Conservation (phyloP, 257 asterid species). For the Buddleja alternifolia region DNA sequence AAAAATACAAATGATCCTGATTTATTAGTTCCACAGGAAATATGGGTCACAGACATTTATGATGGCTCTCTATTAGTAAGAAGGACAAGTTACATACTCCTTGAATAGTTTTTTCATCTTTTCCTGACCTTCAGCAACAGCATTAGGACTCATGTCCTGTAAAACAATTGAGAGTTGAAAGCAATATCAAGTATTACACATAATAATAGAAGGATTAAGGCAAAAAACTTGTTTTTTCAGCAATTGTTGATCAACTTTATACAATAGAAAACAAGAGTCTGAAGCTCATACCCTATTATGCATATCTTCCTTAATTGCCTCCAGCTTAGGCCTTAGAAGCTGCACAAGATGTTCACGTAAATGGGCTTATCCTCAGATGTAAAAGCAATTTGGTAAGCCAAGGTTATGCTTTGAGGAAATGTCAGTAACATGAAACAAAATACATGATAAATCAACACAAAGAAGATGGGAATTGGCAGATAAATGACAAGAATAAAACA, state of each 20-base stretch:
- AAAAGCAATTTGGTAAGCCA: slow-evolving; percentile 18
- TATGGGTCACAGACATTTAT: too few species aligned
- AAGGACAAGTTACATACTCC: slow-evolving; percentile 60
- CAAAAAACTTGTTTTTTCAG: slow-evolving; percentile 17
- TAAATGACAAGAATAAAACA: neutral
- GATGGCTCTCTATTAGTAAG: slow-evolving; percentile 21
- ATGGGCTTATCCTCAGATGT: slow-evolving; percentile 14
- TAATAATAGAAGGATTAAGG: slow-evolving; percentile 21
- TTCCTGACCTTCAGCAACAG: slow-evolving; percentile 82
- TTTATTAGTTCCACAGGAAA: slow-evolving; percentile 9
- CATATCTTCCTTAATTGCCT: slow-evolving; percentile 82
- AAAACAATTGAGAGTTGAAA: slow-evolving; percentile 24
- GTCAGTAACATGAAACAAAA: slow-evolving; percentile 1
- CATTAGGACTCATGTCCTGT: slow-evolving; percentile 77
- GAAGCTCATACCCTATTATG: slow-evolving; percentile 56
- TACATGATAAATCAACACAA: slow-evolving; percentile 10
- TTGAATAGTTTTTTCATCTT: slow-evolving; percentile 60
- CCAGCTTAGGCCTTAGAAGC: slow-evolving; percentile 76
- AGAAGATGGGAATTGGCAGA: neutral
- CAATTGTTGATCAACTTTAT: slow-evolving; percentile 25
- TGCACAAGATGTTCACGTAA: slow-evolving; percentile 47
- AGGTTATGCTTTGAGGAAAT: slow-evolving; percentile 7
- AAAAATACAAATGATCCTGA: slow-evolving; percentile 5
- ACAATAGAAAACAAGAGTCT: slow-evolving; percentile 23
- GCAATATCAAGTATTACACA: slow-evolving; percentile 16